Evolutionary conservation across 257 asterid genomes (phyloP), one percentile per base, ranked within the genome.

Genomic region (Galeopsis tetrahit): DNA sequence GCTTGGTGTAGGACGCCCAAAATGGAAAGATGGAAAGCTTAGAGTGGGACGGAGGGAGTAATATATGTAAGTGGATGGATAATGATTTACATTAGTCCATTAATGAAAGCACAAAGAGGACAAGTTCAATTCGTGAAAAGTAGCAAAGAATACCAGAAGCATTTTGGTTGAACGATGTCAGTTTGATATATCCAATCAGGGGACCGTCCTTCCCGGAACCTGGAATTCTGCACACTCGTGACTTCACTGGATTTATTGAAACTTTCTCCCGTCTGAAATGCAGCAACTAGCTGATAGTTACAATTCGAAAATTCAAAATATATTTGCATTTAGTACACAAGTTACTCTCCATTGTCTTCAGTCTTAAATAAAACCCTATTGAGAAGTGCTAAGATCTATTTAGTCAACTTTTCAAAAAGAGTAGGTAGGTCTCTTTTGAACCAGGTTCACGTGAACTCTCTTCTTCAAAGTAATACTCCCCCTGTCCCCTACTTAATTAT

Each of bases 101-200:
- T 61, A 4, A 60, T 13, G 40, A 61, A 43, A 38, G 17, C 31
- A 38, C 35, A 35, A 35, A 17, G 43, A 44, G 35, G 55, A 43
- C 53, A 46, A 56, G 40, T 67, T 57, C 46, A 62, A 31, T 67
- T 64, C 46, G 32, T 9, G 4, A 55, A 21, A 74, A 57, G 43
- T 51, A 48, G 56, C 66, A 59, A 66, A 57, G 33, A 31, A 14
- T 88, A 95, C 99, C 98, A 62, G 99, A 92, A 62, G 98, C 96
- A 72, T 95, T 95, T 85, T 92, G 96, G 79, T 85, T 95, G 93
- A 95, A 95, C 75, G 98, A 82, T 60, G 96, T 85, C 63, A 95
- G 83, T 79, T 95, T 95, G 82, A 95, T 92, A 72, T 95, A 95
- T 81, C 99, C 99, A 69, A 95, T 73, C 78, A 77, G 84, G 68